Conservation (phyloP, 129 eudicot genomes). For the Artemisia tridentata region DNA sequence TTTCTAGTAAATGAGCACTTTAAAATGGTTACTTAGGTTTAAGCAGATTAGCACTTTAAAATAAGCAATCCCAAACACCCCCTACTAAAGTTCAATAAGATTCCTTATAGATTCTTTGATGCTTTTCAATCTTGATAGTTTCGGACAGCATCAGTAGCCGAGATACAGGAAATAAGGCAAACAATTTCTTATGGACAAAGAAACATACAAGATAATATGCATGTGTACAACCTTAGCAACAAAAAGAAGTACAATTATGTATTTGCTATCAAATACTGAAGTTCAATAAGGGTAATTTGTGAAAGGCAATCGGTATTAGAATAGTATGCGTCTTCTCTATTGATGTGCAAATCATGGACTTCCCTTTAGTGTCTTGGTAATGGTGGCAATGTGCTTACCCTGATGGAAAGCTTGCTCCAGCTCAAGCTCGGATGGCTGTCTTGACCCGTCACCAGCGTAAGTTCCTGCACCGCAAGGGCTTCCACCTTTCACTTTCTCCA, state of each 20-base stretch:
- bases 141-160: neutral
- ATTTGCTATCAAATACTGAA: constrained; percentile 19
- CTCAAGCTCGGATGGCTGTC: constrained; percentile 78
- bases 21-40: too few relatives aligned
- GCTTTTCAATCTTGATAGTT: neutral
- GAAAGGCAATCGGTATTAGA: neutral
- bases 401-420: constrained; percentile 86
- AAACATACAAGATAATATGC: constrained; percentile 8
- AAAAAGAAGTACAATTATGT: constrained; percentile 17
- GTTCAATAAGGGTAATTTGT: neutral
- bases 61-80: too few relatives aligned
- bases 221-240: constrained; percentile 11
- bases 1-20: too few relatives aligned
- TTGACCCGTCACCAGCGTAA: constrained; percentile 81
- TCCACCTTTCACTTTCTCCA: constrained; percentile 87
- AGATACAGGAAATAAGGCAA: neutral
- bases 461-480: constrained; percentile 93
- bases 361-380: constrained; percentile 80
- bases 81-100: too few relatives aligned
- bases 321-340: constrained; percentile 9
- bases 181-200: neutral
- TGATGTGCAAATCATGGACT: constrained; percentile 37
- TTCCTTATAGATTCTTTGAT: constrained; percentile 15
- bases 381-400: constrained; percentile 72
- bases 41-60: too few relatives aligned